Evolutionary conservation across 2,329 filamentous ascomycete genomes (phyloP), one percentile per base, ranked within the genome.

Genomic region (Tympanopsis confertula): DNA sequence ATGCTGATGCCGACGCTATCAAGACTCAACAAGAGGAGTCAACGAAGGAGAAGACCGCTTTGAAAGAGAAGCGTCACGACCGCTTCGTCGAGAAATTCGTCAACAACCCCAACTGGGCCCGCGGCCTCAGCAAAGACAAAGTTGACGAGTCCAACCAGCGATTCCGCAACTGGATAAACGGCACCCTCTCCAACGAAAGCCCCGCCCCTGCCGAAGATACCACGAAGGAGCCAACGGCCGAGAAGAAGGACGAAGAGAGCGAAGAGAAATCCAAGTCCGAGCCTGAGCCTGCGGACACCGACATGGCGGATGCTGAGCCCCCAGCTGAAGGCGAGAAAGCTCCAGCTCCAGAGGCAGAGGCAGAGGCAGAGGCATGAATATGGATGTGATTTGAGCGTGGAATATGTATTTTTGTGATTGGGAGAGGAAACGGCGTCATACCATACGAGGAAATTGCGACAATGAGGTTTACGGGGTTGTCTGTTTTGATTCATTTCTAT

Each of bases 31-130:
- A 45, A 4, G 54, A 58, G 5, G 30, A 33, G 12, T 39, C 46
- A 4, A 47, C 44, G 28, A 55, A 53, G 45, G 56, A 57, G 20
- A 45, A 51, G 19, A 45, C 53, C 1, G 47, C 53, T 2, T 45
- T 56, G 13, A 58, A 50, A 42, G 58, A 58, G 42, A 56, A 53
- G 43, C 59, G 57, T 32, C 56, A 49, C 19, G 62, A 65, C 36
- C 58, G 57, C 32, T 65, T 66, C 43, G 52, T 52, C 26, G 60
- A 64, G 45, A 64, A 62, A 41, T 66, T 65, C 36, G 52, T 66
- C 39, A 64, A 62, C 38, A 66, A 66, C 39, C 61, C 61, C 12
- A 51, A 45, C 41, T 66, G 63, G 63, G 61, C 61, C 19, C 58
- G 57, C 18, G 61, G 61, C 5, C 50, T 65, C 19, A 61, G 59